Evolutionary conservation across 768 basidiomycete species (phyloP).

Genomic region (Gymnopilus dilepis): DNA sequence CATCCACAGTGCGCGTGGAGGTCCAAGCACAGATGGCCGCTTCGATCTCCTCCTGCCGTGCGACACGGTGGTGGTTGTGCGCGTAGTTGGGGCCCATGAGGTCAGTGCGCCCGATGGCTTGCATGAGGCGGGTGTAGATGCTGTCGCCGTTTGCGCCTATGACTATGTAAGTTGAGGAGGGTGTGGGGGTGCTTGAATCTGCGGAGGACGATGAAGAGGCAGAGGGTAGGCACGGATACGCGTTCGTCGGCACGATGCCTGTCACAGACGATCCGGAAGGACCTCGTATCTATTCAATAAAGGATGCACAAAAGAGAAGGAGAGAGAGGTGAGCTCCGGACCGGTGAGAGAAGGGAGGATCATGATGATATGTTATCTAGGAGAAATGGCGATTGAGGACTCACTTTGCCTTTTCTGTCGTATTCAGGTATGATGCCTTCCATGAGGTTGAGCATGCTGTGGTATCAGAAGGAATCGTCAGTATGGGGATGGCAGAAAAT

Average conservation of each 20-base stretch:
- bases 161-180: slow-evolving; percentile 59
- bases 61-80: slow-evolving; percentile 66
- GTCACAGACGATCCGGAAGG: slow-evolving; percentile 79
- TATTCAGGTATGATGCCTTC: slow-evolving; percentile 80
- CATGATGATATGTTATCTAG: too few species aligned
- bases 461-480: neutral
- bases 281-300: slow-evolving; percentile 55
- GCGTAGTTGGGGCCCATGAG: slow-evolving; percentile 59
- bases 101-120: slow-evolving; percentile 59
- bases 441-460: slow-evolving; percentile 78
- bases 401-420: slow-evolving; percentile 70
- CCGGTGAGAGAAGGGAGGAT: too few species aligned
- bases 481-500: too few species aligned
- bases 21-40: slow-evolving; percentile 69
- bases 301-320: too few species aligned
- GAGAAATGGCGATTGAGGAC: neutral
- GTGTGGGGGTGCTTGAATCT: slow-evolving; percentile 40
- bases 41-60: slow-evolving; percentile 68
- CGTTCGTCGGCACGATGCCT: slow-evolving; percentile 78
- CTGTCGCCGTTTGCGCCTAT: slow-evolving; percentile 78
- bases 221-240: slow-evolving; percentile 58
- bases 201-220: slow-evolving; percentile 43
- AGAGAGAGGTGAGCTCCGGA: too few species aligned
- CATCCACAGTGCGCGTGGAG: slow-evolving; percentile 48
- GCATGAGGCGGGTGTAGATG: slow-evolving; percentile 72